Evolutionary conservation across 1,139 yeast genomes (phyloP).

Genomic region (Hanseniaspora sp.): DNA sequence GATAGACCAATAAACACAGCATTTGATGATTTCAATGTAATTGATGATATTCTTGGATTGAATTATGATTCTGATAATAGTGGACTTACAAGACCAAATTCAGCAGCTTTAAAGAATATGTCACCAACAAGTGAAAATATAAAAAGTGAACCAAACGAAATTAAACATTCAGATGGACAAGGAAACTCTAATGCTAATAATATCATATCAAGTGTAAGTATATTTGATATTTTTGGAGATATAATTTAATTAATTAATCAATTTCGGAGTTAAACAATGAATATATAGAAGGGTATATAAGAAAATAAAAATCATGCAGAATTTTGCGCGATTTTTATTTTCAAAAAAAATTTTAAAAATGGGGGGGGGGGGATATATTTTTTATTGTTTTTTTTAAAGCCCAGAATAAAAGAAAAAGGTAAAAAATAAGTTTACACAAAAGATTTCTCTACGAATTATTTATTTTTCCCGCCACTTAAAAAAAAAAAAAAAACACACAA

Average conservation of each 20-base stretch:
- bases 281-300: too few relatives aligned
- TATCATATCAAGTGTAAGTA: conserved; percentile 8
- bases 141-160: neutral
- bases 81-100: neutral
- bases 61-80: neutral
- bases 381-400: too few relatives aligned
- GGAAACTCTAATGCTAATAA: neutral
- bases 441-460: neutral
- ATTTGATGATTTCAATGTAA: neutral
- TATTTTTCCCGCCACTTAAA: too few relatives aligned
- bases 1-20: neutral
- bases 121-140: neutral
- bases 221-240: conserved; percentile 13
- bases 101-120: neutral
- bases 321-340: conserved; percentile 5
- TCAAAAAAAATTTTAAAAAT: too few relatives aligned
- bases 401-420: too few relatives aligned
- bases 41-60: neutral
- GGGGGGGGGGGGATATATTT: too few relatives aligned
- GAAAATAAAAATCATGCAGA: neutral
- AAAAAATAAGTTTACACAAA: too few relatives aligned
- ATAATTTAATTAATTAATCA: neutral
- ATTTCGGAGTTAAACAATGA: neutral
- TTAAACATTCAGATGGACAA: neutral
- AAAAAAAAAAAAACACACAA: too few relatives aligned